Percentiles rank a stretch among this genome's conserved stretches.
phyloP scores from a whole-genome alignment of 1,284 basidiomycete species.

The Taiwanofungus camphoratus region DNA sequence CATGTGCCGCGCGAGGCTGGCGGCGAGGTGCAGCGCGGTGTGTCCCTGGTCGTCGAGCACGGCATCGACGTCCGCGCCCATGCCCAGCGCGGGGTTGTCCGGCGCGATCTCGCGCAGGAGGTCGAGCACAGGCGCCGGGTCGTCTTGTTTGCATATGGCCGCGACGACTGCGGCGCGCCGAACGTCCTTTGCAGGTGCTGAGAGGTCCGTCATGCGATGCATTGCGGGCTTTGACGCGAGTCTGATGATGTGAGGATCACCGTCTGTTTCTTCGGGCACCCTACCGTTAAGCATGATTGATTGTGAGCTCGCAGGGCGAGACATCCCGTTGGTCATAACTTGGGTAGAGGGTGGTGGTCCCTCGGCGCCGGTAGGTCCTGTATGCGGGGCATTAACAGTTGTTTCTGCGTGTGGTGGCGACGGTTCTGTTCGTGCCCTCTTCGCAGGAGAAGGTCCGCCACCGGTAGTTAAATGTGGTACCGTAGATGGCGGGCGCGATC shows the following conservation, averaged over 20 bases:
- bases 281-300: constrained; percentile 20
- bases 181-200: constrained; percentile 54
- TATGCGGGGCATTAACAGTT: constrained; percentile 13
- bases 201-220: constrained; percentile 50
- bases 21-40: constrained; percentile 91
- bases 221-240: constrained; percentile 65
- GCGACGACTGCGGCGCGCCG: constrained; percentile 56
- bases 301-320: constrained; percentile 19
- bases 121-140: constrained; percentile 56
- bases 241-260: constrained; percentile 39
- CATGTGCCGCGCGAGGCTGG: constrained; percentile 73
- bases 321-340: constrained; percentile 13
- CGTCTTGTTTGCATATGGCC: constrained; percentile 62
- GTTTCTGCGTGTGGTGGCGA: constrained; percentile 26
- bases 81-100: constrained; percentile 33
- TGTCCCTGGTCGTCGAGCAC: constrained; percentile 94
- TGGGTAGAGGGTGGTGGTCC: constrained; percentile 9
- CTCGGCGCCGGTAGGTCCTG: constrained; percentile 1
- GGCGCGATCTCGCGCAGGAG: constrained; percentile 57
- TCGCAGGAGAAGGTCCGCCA: constrained; percentile 56
- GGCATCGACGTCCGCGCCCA: constrained; percentile 59
- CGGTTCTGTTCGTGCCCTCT: constrained; percentile 57
- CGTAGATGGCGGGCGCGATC: constrained; percentile 43
- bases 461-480: constrained; percentile 37
- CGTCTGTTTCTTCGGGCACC: constrained; percentile 13